Base-by-base conservation (phyloP, 345 rosid species). In the Populus deltoides region DNA sequence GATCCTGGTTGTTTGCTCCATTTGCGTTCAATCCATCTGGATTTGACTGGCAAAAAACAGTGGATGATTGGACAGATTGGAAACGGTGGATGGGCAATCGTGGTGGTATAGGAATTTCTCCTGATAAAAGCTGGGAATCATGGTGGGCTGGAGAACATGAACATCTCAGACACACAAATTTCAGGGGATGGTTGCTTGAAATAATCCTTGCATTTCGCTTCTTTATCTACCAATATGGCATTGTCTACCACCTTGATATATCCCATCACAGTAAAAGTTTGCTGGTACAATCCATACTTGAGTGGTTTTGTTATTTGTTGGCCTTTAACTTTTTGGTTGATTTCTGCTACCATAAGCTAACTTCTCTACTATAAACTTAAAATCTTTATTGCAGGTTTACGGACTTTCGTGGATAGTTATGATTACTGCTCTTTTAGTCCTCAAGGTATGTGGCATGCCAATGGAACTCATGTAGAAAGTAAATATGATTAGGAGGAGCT, bases 61-160 rank as follows among this genome's bases (percentile, higher is more conserved):
- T 88, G 79, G 98, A 93, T 74, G 98, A 96, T 80, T 91, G 99
- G 99, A 91, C 97, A 31, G 95, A 96, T 80, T 96, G 99, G 99
- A 96, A 92, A 82, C 77, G 97, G 73, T 93, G 99, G 98, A 93
- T 93, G 98, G 97, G 97, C 24, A 92, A 92, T 84, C 92, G 92
- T 0, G 97, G 99, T 77, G 93, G 98, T 71, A 96, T 93, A 18
- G 98, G 97, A 71, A 96, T 96, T 25, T 82, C 71, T 4, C 66
- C 78, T 7, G 88, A 90, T 5, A 87, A 81, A 77, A 93, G 99
- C 81, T 96, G 99, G 99, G 98, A 96, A 80, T 96, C 98, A 7
- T 96, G 99, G 99, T 92, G 98, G 98, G 97, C 89, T 22, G 89
- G 71, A 73, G 99, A 93, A 77, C 98, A 90, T 66, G 97, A 89